These are phyloP conservation scores for Sporothrix protearum DNA, from an alignment of 2,329 filamentous ascomycete species.

Conservation along the genomic window DNA sequence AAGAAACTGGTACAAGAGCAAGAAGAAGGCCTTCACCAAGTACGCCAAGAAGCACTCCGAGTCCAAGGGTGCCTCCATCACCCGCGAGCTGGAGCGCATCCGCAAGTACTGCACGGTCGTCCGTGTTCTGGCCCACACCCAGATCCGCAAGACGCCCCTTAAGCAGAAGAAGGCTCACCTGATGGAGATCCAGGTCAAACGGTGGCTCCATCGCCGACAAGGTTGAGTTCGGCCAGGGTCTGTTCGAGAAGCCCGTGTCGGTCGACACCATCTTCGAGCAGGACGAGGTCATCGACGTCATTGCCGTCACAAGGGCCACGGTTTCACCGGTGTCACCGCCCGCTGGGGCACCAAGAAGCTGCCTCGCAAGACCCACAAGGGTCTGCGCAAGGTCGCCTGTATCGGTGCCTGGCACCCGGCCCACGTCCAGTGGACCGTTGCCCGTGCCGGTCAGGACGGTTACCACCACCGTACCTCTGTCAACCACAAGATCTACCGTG, in stretches of 20 bases:
- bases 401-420: conserved; percentile 99
- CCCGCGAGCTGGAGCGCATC: conserved; percentile 98
- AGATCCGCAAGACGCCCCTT: conserved; percentile 97
- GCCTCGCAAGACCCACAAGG: conserved; percentile 99
- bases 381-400: conserved; percentile 99
- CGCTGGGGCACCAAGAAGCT: conserved; percentile 99
- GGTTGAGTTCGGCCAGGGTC: conserved; percentile 89
- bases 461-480: conserved; percentile 99
- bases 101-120: conserved; percentile 99
- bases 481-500: conserved; percentile 99
- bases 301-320: conserved; percentile 99
- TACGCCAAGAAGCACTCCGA: conserved; percentile 99
- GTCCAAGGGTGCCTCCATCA: conserved; percentile 82
- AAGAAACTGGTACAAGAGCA: conserved; percentile 99
- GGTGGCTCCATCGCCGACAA: conserved; percentile 94
- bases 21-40: conserved; percentile 99
- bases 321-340: conserved; percentile 93
- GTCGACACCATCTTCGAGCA: conserved; percentile 96
- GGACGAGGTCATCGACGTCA: conserved; percentile 99
- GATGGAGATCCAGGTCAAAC: conserved; percentile 99
- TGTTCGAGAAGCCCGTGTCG: conserved; percentile 98
- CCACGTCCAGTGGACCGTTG: conserved; percentile 99
- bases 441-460: conserved; percentile 98
- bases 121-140: conserved; percentile 98
- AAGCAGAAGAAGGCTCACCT: conserved; percentile 99